Evolutionary conservation across 2,329 filamentous ascomycete genomes (phyloP), one percentile per base, ranked within the genome.

Genomic region (Verticillium isaacii): DNA sequence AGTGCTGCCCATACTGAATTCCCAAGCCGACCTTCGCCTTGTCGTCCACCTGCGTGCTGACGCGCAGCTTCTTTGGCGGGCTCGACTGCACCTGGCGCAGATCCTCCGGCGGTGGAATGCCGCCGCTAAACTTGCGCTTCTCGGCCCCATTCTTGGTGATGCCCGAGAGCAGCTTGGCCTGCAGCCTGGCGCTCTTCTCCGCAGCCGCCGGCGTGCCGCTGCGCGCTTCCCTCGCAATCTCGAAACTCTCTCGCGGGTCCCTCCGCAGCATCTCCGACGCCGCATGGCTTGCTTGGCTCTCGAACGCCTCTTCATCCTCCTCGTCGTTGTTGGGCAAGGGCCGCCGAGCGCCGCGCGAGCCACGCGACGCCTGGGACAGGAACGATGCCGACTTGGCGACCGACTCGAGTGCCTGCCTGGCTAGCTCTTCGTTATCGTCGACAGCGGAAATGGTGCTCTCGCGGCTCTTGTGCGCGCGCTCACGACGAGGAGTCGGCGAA

Each of bases 391-490:
- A 75, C 17, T 76, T 87, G 59, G 82, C 84, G 12, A 85, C 82
- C 0, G 80, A 81, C 64, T 82, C 77, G 15, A 86, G 68, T 0
- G 83, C 83, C 62, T 84, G 81, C 5, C 83, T 78, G 1, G 82
- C 82, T 29, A 86, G 75, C 68, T 86, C 83, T 67, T 82, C 85
- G 58, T 82, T 84, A 62, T 87, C 83, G 55, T 84, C 83, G 54
- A 83, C 83, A 23, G 85, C 89, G 1, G 92, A 95, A 57, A 95
- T 93, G 1, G 92, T 96, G 77, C 91, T 94, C 73, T 96, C 92
- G 63, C 91, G 87, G 73, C 92, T 93, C 74, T 88, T 87, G 59
- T 85, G 85, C 6, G 19, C 4, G 19, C 45, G 45, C 19, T 52
- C 69, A 23, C 66, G 65, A 45, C 64, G 67, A 67, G 68, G 67